Evolutionary conservation across 768 basidiomycete genomes (phyloP).

Genomic region (Cystofilobasidium bisporidii): DNA sequence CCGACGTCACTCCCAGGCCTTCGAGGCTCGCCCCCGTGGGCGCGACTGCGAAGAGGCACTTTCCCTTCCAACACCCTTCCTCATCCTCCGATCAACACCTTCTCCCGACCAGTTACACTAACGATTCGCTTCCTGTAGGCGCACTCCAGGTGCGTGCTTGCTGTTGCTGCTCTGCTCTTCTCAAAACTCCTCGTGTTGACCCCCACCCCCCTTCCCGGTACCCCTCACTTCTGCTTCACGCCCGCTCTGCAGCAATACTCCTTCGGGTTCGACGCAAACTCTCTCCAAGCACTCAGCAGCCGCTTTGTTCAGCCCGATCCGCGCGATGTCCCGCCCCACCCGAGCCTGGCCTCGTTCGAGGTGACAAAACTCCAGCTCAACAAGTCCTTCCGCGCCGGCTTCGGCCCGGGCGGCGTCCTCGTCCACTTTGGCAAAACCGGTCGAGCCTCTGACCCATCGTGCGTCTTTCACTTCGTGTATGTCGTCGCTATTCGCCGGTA

Average conservation of each 20-base stretch:
- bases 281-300: not conserved
- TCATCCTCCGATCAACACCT: not conserved
- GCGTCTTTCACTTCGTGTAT: too few species aligned
- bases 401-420: constrained; percentile 71
- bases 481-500: too few species aligned
- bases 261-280: constrained; percentile 51
- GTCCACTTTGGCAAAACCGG: constrained; percentile 63
- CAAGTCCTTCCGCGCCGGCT: constrained; percentile 75
- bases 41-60: constrained; percentile 31
- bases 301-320: constrained; percentile 2
- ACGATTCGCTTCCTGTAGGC: too few species aligned
- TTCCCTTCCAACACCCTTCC: constrained; percentile 1
- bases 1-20: not conserved
- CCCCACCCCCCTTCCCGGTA: too few species aligned
- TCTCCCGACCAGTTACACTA: too few species aligned
- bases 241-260: constrained; percentile 61
- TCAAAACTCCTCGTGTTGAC: too few species aligned
- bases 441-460: constrained; percentile 30
- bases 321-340: not conserved
- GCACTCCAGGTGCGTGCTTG: too few species aligned
- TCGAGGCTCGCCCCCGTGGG: constrained; percentile 5
- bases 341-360: not conserved
- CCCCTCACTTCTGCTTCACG: too few species aligned
- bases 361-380: not conserved
- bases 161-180: too few species aligned